Evolutionary conservation across 1,284 basidiomycete genomes (phyloP), one percentile per base, ranked within the genome.

Genomic region (Termitomyces sp.): DNA sequence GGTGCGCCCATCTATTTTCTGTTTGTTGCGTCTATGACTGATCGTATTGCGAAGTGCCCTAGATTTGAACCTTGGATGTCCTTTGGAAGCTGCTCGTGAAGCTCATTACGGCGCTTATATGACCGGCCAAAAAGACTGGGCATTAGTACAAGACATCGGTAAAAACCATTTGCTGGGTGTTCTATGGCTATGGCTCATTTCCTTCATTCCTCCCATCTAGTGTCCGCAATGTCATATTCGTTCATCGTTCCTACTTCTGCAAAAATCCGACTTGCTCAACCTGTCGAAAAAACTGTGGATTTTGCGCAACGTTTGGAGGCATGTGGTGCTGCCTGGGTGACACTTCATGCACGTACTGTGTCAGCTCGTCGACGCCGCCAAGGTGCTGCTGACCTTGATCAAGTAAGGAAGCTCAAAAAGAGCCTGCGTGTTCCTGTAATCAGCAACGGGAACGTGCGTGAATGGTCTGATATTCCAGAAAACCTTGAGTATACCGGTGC

Each of bases 391-490:
- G 79, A 88, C 61, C 76, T 91, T 17, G 69, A 69, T 43, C 73
- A 81, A 57, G 80, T 89, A 40, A 79, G 75, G 54, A 65, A 67
- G 31, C 73, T 90, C 24, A 83, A 82, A 62, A 70, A 78, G 1
- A 65, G 67, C 17, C 64, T 84, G 10, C 58, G 64, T 8, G 69
- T 88, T 1, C 84, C 82, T 5, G 79, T 90, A 46, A 70, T 91
- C 50, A 86, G 83, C 68, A 91, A 91, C 62, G 88, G 89, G 13
- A 91, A 91, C 61, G 89, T 91, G 12, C 76, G 80, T 17, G 69
- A 67, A 12, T 83, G 77, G 70, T 67, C 68, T 33, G 84, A 91
- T 64, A 65, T 90, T 9, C 65, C 67, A 55, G 61, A 64, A 30
- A 90, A 90, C 63, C 64, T 78, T 48, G 62, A 66, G 7, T 69